Evolutionary conservation across 2,329 filamentous ascomycete species (phyloP).

Genomic region (Cadophora gregata): DNA sequence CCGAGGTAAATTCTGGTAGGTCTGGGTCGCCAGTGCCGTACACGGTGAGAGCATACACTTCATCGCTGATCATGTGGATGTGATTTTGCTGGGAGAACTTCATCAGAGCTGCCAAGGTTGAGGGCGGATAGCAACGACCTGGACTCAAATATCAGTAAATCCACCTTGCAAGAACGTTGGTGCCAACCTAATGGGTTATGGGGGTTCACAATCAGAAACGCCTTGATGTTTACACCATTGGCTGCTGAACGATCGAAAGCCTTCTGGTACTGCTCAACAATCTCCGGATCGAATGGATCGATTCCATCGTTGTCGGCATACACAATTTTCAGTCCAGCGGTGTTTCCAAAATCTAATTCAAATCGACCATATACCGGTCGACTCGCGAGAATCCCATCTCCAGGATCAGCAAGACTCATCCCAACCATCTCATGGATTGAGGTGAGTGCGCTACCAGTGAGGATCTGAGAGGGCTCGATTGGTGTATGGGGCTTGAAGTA

Average conservation of each 20-base stretch:
- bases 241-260: slow-evolving; percentile 44
- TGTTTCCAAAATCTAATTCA: slow-evolving; percentile 53
- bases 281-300: slow-evolving; percentile 47
- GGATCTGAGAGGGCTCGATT: slow-evolving; percentile 47
- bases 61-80: slow-evolving; percentile 56
- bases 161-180: slow-evolving; percentile 46
- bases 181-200: slow-evolving; percentile 46
- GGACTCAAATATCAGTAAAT: neutral
- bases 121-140: slow-evolving; percentile 35
- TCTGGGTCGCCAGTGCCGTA: slow-evolving; percentile 45
- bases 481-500: slow-evolving; percentile 47
- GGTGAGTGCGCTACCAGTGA: slow-evolving; percentile 50
- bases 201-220: slow-evolving; percentile 49
- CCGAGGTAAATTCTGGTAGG: slow-evolving; percentile 51
- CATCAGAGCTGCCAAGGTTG: slow-evolving; percentile 43
- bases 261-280: slow-evolving; percentile 47
- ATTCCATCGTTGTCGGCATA: slow-evolving; percentile 45
- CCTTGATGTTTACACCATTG: slow-evolving; percentile 46
- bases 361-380: slow-evolving; percentile 56
- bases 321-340: slow-evolving; percentile 48
- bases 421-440: slow-evolving; percentile 51
- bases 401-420: slow-evolving; percentile 49
- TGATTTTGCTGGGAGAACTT: slow-evolving; percentile 50
- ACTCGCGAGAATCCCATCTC: slow-evolving; percentile 53
- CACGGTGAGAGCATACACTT: slow-evolving; percentile 55